These are phyloP conservation scores for Magnolia officinalis DNA, from an alignment of 164 flowering plant genomes.

Conservation along the genomic window DNA sequence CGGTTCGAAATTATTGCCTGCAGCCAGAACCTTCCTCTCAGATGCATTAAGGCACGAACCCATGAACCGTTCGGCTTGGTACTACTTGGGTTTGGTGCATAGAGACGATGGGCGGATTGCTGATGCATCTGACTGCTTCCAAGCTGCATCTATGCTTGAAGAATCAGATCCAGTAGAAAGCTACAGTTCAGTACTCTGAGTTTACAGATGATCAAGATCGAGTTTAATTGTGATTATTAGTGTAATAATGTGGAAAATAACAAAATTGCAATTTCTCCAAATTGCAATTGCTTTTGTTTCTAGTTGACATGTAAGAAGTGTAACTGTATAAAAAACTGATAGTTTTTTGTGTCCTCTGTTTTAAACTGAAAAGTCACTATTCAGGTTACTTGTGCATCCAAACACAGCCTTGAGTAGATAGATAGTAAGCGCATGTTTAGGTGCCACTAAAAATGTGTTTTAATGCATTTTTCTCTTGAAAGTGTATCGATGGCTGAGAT, in stretches of 20 bases:
- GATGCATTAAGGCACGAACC: conserved; percentile 93
- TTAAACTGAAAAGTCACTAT: too few relatives aligned
- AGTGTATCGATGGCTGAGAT: too few relatives aligned
- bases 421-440: too few relatives aligned
- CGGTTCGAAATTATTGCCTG: conserved; percentile 56
- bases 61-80: conserved; percentile 83
- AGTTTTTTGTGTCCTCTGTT: too few relatives aligned
- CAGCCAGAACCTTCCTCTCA: conserved; percentile 75
- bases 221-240: too few relatives aligned
- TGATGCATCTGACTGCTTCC: conserved; percentile 92
- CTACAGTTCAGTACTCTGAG: conserved; percentile 50
- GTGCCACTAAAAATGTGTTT: too few relatives aligned
- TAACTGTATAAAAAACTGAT: neutral
- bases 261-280: neutral
- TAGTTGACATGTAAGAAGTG: neutral
- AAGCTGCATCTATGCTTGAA: conserved; percentile 94
- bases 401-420: too few relatives aligned
- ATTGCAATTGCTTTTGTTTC: neutral
- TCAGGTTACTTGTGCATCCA: too few relatives aligned
- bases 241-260: neutral
- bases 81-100: conserved; percentile 72
- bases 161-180: conserved; percentile 88
- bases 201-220: neutral
- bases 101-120: conserved; percentile 68
- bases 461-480: too few relatives aligned